Evolutionary conservation across 2,329 filamentous ascomycete species (phyloP), one percentile per base, ranked within the genome.

Genomic region (Juglanconis sp.): DNA sequence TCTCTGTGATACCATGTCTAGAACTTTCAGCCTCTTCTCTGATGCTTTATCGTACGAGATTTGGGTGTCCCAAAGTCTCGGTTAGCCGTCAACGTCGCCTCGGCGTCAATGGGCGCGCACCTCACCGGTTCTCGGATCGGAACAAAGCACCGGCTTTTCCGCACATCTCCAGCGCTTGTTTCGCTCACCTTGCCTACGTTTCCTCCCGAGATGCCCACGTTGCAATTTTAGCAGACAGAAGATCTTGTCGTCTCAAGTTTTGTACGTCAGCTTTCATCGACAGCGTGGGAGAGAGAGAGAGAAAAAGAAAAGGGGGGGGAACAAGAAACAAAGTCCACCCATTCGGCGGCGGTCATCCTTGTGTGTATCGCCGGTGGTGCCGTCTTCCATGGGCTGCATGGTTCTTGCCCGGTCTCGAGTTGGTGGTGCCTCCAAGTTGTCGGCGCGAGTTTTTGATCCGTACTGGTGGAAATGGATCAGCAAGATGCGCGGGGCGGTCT

Each of bases 31-130:
- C 55, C 47, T 51, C 35, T 35, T n/a, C 40, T 42, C 35, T 24
- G 17, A n/a, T 50, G 46, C 46, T 31, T 34, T 17, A 51, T 57
- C 55, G 55, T 57, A 57, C 55, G 55, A 57, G 54, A 36, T n/a
- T 34, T 49, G 35, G 17, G 15, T n/a, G 3, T 30, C n/a, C 35
- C 34, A 53, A 53, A 17, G 36, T 53, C 35, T 57, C 47, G 55
- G 36, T n/a, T 17, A 46, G 44, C 44, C 17, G 17, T 24, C 17
- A 24, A 24, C 17, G 17, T 24, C 17, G 44, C 44, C 44, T 46
- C n/a, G 44, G 44, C 44, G 15, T 46, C 44, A 17, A 46, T 46
- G 44, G 44, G 44, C 44, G 44, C 44, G 44, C 17, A 9, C 5
- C 17, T 46, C 44, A 46, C 44, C 44, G 44, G 47, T 32, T 49